Base-by-base conservation (phyloP, 169 alveolate genomes). In the Plasmodium inui region DNA sequence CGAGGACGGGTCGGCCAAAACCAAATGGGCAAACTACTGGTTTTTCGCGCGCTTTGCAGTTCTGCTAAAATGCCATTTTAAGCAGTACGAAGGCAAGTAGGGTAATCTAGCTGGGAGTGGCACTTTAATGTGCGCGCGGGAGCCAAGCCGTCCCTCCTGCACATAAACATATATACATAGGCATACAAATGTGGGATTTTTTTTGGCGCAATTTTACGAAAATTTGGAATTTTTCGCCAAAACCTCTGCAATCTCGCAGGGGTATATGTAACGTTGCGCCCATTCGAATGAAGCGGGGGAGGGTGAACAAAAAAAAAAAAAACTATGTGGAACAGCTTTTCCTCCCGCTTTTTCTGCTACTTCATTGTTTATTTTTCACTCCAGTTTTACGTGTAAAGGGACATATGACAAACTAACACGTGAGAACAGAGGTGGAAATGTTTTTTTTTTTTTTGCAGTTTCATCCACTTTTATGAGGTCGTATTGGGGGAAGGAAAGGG, bases 391-490 rank as follows among this genome's bases (percentile, higher is more conserved):
- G 50, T 37, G 14, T 39, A 78, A 46, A 78, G 61, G 28, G 50
- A 7, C n/a, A 78, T 37, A 78, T 78, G 61, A 46, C 74, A 50
- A 78, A 12, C 53, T 44, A 14, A 28, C 14, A 28, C 32, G 39
- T 28, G 78, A 12, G 39, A 81, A n/a, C 53, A 6, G 12, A 46
- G 78, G 70, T 12, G 71, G 89, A 14, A 12, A 5, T 50, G 4
- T 53, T 53, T 50, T 81, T 81, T 81, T 81, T 50, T 81, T 81
- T 81, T 17, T 32, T 0, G 32, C 83, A 74, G 19, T 34, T 74
- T 32, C 32, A 30, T 50, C 26, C 14, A 22, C 61, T 17, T 50
- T 14, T 50, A 17, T 26, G 61, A 50, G 61, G 22, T 50, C 61
- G 26, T 17, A 50, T 22, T 50, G 22, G 26, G 22, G 22, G 22